phyloP scores from a whole-genome alignment of 768 basidiomycete species.

The Coprinopsis strossmayeri region DNA sequence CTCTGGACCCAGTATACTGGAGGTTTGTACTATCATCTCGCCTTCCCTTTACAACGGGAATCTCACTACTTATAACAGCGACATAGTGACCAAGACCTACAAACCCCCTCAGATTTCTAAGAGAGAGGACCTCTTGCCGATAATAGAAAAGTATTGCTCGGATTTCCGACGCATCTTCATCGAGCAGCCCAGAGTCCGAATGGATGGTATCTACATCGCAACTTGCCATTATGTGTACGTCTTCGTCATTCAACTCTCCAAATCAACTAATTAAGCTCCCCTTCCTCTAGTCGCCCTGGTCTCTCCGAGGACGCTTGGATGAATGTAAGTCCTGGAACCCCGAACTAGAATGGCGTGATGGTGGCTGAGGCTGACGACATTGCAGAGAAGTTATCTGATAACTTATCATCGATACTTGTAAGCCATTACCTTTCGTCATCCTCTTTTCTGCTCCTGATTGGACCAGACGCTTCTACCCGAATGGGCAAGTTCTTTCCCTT shows the following conservation, averaged over 20 bases:
- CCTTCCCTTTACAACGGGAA: too few species aligned
- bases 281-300: conserved; percentile 53
- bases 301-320: conserved; percentile 84
- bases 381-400: conserved; percentile 74
- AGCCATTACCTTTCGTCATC: conserved; percentile 18
- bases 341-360: conserved; percentile 2
- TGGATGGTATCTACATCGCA: conserved; percentile 89
- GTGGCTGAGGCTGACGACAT: conserved; percentile 8
- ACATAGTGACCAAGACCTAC: conserved; percentile 60
- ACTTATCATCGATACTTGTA: conserved; percentile 92
- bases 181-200: conserved; percentile 77
- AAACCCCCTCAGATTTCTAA: conserved; percentile 68
- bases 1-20: conserved; percentile 69
- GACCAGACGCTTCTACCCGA: conserved; percentile 75
- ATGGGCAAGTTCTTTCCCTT: conserved; percentile 81
- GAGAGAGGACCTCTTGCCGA: conserved; percentile 37
- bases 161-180: conserved; percentile 76
- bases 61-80: conserved; percentile 31
- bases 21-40: conserved; percentile 41
- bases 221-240: conserved; percentile 83
- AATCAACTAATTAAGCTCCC: conserved; percentile 7
- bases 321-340: conserved; percentile 53
- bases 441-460: neutral
- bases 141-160: conserved; percentile 45
- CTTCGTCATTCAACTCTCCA: conserved; percentile 4